Conservation (phyloP, 2,329 filamentous ascomycete genomes). For the Nemania serpens region DNA sequence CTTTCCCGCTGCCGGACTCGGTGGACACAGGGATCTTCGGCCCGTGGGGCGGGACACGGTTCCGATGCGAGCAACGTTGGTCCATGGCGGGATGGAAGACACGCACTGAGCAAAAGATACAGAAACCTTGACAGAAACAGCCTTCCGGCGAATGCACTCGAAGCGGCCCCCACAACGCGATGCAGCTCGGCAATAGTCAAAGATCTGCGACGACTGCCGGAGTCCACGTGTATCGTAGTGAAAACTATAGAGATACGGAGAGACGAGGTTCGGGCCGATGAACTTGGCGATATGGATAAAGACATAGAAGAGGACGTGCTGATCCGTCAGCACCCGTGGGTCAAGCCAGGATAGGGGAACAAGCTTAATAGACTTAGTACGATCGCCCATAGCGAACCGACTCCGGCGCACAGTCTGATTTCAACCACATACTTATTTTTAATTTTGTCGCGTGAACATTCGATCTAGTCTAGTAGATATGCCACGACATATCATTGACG, state of each 20-base stretch:
- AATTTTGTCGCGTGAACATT: no score
- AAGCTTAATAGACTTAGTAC: background rate
- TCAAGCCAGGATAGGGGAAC: background rate
- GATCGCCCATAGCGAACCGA: background rate
- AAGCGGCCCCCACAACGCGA: constrained; percentile 3
- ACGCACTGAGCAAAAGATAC: constrained; percentile 12
- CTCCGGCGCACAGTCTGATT: no score
- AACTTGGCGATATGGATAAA: constrained; percentile 7
- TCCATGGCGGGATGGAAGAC: constrained; percentile 5
- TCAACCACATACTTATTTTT: no score
- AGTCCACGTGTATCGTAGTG: constrained; percentile 1
- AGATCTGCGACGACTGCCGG: background rate
- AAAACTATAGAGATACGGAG: constrained; percentile 19
- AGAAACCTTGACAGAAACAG: constrained; percentile 15
- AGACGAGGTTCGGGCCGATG: constrained; percentile 13
- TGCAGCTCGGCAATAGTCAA: constrained; percentile 1
- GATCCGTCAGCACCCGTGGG: constrained; percentile 23
- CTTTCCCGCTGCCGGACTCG: constrained; percentile 1
- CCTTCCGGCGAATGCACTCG: constrained; percentile 1
- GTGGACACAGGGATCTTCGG: constrained; percentile 1
- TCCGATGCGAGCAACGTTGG: background rate
- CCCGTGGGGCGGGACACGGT: background rate
- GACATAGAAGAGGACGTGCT: constrained; percentile 19
- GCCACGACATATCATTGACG: no score
- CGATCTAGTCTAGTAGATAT: no score